Evolutionary conservation across 2,329 filamentous ascomycete genomes (phyloP), one percentile per base, ranked within the genome.

Genomic region (Myriosclerotinia scirpicola): DNA sequence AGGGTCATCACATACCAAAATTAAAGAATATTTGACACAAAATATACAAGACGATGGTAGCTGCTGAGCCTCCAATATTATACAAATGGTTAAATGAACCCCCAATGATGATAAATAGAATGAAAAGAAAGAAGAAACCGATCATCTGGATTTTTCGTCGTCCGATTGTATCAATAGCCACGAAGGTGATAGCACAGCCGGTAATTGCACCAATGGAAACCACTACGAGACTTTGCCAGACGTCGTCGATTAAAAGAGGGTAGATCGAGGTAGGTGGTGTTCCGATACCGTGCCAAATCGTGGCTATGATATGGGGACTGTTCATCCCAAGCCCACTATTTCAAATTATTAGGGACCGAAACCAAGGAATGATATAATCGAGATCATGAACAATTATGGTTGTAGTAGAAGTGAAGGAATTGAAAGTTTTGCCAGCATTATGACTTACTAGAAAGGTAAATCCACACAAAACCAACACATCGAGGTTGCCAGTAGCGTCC

Each of bases 281-380:
- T 2, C 46, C 36, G 36, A 67, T 68, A 3, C 67, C 70, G 38
- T 71, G 66, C 71, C 70, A 73, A 40, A 73, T 72, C 3, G 40
- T 59, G 20, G 56, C 56, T 12, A 72, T 69, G 17, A 70, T 71
- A 12, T 64, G 38, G 5, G 71, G 68, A 15, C 61, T 67, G 75
- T 93, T 93, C 44, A 94, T 81, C 34, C 89, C 87, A 3, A 94
- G 83, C 46, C 87, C 87, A 71, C 58, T 61, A 11, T 36, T 34
- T 22, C 42, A 56, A 20, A 14, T 34, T 38, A 20, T 56, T 38
- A 42, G 1, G 17, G 14, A 40, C 34, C 34, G 8, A 46, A 46
- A 20, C 4, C 20, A n/a, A 46, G 17, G 17, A 20, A 46, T 46
- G 44, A 20, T 8, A n/a, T 20, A 11, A 5, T 7, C 20, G 6